Conservation (phyloP, 2,329 filamentous ascomycete genomes). For the Pezicula neosporulosa region DNA sequence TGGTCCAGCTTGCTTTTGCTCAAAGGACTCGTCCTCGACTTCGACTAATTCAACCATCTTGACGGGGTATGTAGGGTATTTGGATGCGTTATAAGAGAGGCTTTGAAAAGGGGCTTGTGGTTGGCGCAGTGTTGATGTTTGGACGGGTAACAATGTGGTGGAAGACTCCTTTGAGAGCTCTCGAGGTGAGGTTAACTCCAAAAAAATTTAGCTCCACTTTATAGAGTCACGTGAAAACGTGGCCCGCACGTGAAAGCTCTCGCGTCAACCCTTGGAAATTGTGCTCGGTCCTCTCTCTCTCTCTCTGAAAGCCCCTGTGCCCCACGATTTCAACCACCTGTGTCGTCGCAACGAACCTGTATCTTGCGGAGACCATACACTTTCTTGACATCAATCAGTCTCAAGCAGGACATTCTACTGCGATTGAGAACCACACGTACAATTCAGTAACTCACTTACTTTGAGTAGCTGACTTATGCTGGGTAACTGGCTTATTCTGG, state of each 20-base stretch:
- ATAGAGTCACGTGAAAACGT: no score
- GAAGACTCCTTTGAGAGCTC: not conserved
- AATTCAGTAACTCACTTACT: no score
- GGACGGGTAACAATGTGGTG: not conserved
- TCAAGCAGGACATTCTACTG: no score
- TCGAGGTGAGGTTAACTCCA: not conserved
- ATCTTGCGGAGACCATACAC: no score
- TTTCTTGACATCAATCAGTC: no score
- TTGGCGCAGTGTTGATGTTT: not conserved
- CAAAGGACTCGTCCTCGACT: conserved; percentile 95
- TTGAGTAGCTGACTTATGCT: no score
- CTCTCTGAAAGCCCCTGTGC: no score
- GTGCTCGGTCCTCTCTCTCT: not conserved
- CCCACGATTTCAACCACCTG: no score
- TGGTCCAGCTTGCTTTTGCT: conserved; percentile 64
- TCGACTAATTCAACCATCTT: conserved; percentile 96
- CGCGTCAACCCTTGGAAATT: not conserved
- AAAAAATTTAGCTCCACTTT: not conserved
- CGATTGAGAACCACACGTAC: no score
- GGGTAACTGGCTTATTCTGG: no score
- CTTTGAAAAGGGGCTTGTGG: conserved; percentile 1
- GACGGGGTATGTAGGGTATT: conserved; percentile 11
- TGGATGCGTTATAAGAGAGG: not conserved
- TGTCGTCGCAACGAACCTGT: no score
- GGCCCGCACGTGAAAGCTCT: not conserved